Percentiles rank a stretch among this genome's conserved stretches.
These are phyloP conservation scores for Trichoderma atroviride DNA, from an alignment of 2,329 filamentous ascomycete genomes.

Conservation along the genomic window DNA sequence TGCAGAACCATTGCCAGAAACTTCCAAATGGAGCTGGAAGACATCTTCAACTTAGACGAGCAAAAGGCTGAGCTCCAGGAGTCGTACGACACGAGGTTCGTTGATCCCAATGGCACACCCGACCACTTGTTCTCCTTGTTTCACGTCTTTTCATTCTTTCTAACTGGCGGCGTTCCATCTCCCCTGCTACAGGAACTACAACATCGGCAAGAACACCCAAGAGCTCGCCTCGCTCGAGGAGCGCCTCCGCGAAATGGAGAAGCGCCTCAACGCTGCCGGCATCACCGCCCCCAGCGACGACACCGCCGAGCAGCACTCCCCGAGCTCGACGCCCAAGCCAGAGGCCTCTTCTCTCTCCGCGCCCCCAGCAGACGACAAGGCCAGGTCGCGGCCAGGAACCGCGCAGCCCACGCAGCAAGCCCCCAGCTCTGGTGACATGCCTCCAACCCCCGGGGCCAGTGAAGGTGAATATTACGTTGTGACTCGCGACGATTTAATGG, in stretches of 20 bases:
- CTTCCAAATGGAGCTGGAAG: constrained; percentile 83
- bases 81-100: constrained; percentile 81
- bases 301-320: constrained; percentile 25
- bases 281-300: constrained; percentile 27
- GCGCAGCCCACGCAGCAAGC: constrained; percentile 54
- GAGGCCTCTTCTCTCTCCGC: constrained; percentile 28
- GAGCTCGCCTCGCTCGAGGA: constrained; percentile 87
- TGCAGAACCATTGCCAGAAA: constrained; percentile 80
- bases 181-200: constrained; percentile 67
- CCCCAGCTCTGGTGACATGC: constrained; percentile 59
- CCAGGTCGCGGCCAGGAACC: constrained; percentile 57
- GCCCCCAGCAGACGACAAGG: constrained; percentile 38
- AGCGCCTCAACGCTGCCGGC: constrained; percentile 60
- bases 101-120: constrained; percentile 27
- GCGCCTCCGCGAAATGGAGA: constrained; percentile 81
- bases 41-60: constrained; percentile 86
- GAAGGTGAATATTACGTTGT: constrained; percentile 61
- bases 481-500: constrained; percentile 36
- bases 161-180: not conserved
- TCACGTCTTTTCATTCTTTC: not conserved
- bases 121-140: not conserved
- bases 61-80: constrained; percentile 73
- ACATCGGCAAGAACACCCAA: constrained; percentile 70
- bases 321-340: constrained; percentile 21
- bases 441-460: constrained; percentile 62